These are phyloP conservation scores for Paracoccidioides lutzii DNA, from an alignment of 2,329 filamentous ascomycete genomes.

Conservation along the genomic window DNA sequence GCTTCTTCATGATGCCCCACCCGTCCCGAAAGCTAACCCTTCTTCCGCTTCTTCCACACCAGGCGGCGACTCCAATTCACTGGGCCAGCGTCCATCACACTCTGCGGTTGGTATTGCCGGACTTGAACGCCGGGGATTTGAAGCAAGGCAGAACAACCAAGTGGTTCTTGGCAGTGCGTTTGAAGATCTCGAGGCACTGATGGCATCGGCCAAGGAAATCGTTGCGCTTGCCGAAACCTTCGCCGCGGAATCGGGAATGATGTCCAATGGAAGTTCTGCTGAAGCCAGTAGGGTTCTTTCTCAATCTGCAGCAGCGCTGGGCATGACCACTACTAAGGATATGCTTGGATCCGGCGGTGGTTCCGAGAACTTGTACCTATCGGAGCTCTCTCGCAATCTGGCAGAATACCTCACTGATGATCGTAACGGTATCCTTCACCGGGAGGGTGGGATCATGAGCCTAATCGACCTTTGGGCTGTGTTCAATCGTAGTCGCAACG, in stretches of 20 bases:
- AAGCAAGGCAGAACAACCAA: conserved; percentile 84
- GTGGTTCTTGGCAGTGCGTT: conserved; percentile 86
- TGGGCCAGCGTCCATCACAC: conserved; percentile 12
- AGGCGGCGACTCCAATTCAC: conserved; percentile 13
- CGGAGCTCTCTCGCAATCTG: conserved; percentile 69
- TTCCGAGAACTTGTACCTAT: conserved; percentile 75
- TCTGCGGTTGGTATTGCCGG: conserved; percentile 77
- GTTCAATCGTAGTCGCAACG: conserved; percentile 85
- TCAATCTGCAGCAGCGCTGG: conserved; percentile 70
- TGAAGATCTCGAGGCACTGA: conserved; percentile 88
- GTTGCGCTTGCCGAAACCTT: conserved; percentile 85
- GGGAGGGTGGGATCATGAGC: conserved; percentile 75
- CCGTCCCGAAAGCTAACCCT: conserved; percentile 53
- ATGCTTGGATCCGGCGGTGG: conserved; percentile 67
- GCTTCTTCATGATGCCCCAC: conserved; percentile 80
- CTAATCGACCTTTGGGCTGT: conserved; percentile 86
- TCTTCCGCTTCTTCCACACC: conserved; percentile 18
- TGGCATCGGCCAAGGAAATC: conserved; percentile 95
- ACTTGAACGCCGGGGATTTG: conserved; percentile 70
- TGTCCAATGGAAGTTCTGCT: conserved; percentile 42
- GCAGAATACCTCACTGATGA: conserved; percentile 87
- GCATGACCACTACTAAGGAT: conserved; percentile 87
- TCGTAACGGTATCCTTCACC: conserved; percentile 59
- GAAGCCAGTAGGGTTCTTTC: conserved; percentile 65
- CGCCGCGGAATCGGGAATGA: conserved; percentile 51